Conservation (phyloP, 768 basidiomycete species). For the Asterophora parasitica region DNA sequence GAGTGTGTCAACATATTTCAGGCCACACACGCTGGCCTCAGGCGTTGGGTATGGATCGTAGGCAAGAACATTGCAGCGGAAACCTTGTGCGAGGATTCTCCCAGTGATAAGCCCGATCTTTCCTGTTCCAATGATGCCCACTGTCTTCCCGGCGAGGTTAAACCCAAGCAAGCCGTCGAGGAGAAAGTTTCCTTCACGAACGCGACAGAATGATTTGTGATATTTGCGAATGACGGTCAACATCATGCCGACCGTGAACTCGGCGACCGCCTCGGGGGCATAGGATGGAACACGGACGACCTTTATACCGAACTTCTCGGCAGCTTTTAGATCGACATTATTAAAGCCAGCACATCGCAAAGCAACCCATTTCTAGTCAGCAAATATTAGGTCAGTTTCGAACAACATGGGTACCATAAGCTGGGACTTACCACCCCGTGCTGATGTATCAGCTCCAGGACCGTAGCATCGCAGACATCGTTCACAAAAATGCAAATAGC, state of each 20-base stretch:
- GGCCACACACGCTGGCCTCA: slow-evolving; percentile 30
- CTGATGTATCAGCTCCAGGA: slow-evolving; percentile 27
- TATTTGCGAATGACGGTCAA: slow-evolving; percentile 41
- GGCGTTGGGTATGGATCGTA: slow-evolving; percentile 34
- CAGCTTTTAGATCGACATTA: slow-evolving; percentile 34
- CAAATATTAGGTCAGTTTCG: not conserved
- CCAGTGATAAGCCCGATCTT: slow-evolving; percentile 40
- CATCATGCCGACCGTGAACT: slow-evolving; percentile 43
- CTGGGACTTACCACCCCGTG: slow-evolving; percentile 30
- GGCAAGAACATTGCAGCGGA: slow-evolving; percentile 34
- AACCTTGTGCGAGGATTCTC: slow-evolving; percentile 36
- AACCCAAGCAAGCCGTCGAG: slow-evolving; percentile 39
- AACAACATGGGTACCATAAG: not conserved
- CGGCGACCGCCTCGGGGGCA: slow-evolving; percentile 40
- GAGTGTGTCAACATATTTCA: slow-evolving; percentile 32
- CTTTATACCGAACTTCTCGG: slow-evolving; percentile 28
- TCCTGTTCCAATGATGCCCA: slow-evolving; percentile 42
- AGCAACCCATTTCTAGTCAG: slow-evolving; percentile 33
- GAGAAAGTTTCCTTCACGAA: slow-evolving; percentile 42
- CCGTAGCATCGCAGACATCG: slow-evolving; percentile 32
- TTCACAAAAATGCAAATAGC: slow-evolving; percentile 42
- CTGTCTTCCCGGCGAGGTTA: slow-evolving; percentile 36
- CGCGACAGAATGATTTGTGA: slow-evolving; percentile 41
- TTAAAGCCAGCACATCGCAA: slow-evolving; percentile 40
- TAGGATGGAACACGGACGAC: slow-evolving; percentile 39